Evolutionary conservation across 2,329 filamentous ascomycete species (phyloP), one percentile per base, ranked within the genome.

Genomic region (Onygena corvina): DNA sequence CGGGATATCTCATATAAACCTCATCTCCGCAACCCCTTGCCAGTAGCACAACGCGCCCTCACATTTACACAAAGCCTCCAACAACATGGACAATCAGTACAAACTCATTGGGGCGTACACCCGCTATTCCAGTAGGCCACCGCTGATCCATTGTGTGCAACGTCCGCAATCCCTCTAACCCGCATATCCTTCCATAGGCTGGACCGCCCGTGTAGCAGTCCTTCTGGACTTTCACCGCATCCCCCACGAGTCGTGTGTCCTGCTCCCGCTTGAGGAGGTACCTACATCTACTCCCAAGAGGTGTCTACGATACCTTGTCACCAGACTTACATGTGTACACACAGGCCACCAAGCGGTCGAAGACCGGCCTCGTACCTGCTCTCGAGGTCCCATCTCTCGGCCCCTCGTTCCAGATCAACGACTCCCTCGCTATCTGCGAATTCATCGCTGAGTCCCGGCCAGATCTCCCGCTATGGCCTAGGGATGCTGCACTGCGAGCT

Each of bases 151-250:
- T n/a, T n/a, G n/a, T 20, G 21, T 20, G 44, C 44, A 33, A 23
- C 14, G 25, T 29, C 23, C 23, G n/a, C 12, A 21, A 27, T n/a
- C n/a, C 12, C 20, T 36, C 6, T 7, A 16, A 40, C 29, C 18
- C 14, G 33, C n/a, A 21, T 8, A 21, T 25, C 27, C 4, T 25
- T 23, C 36, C 31, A 3, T 46, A 66, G 63, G 63, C 49, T 66
- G 63, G 63, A 64, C 63, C 14, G 53, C 57, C 2, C 61, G 63
- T 16, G 60, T 65, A 3, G 61, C 62, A 31, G 55, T 58, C 3
- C 56, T 66, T 6, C 49, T 66, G 30, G 60, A 65, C 46, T 65
- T 65, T 52, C 65, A 65, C 49, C 48, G 59, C 11, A 64, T 66
- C 20, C 59, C 59, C 3, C 55, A 65, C 48, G 58, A 57, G 0